Evolutionary conservation across 257 asterid genomes (phyloP).

Genomic region (Orobanche coerulescens): DNA sequence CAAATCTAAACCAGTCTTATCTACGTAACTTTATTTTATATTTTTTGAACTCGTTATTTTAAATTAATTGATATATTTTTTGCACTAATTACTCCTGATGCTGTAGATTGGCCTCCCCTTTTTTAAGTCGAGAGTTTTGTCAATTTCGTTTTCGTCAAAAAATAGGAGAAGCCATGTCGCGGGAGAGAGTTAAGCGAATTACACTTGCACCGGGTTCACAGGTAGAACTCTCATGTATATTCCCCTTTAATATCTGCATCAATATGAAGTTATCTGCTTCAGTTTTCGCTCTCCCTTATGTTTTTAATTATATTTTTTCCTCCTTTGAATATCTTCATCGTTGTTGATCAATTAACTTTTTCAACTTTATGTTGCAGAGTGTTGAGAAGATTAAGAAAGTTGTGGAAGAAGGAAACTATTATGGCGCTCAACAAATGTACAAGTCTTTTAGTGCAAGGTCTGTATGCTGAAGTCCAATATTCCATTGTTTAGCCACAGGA

Average conservation of each 20-base stretch:
- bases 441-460: slow-evolving; percentile 88
- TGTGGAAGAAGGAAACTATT: slow-evolving; percentile 73
- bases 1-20: no score
- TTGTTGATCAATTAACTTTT: neutral
- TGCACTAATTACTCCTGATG: slow-evolving; percentile 6
- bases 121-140: neutral
- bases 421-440: slow-evolving; percentile 98
- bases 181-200: slow-evolving; percentile 62
- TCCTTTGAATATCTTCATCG: neutral
- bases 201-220: slow-evolving; percentile 62
- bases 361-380: slow-evolving; percentile 37
- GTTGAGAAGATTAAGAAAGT: slow-evolving; percentile 69
- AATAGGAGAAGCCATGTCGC: slow-evolving; percentile 42
- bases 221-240: slow-evolving; percentile 33
- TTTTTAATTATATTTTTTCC: neutral
- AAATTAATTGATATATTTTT: neutral
- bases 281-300: neutral
- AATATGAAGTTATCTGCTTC: neutral
- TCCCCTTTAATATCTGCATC: neutral
- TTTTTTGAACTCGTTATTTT: no score
- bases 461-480: neutral
- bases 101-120: neutral
- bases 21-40: no score
- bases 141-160: neutral
- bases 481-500: slow-evolving; percentile 7